A percentile compares a stretch with the other conserved stretches of the same genome.
These are phyloP conservation scores for Suillus ampliporus DNA, from an alignment of 768 basidiomycete genomes.

Conservation along the genomic window DNA sequence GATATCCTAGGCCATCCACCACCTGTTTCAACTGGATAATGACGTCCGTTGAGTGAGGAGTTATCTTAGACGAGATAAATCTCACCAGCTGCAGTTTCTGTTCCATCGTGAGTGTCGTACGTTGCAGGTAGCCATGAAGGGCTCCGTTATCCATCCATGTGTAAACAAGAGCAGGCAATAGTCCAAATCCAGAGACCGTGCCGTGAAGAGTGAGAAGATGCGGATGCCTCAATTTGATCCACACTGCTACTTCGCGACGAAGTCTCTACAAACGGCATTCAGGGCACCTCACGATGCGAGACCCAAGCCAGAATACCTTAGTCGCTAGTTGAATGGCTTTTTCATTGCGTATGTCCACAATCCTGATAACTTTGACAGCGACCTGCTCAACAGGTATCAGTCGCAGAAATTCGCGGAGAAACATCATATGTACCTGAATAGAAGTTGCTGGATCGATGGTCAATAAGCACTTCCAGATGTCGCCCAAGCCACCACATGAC, in stretches of 20 bases:
- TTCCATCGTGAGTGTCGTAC: not conserved
- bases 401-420: not conserved
- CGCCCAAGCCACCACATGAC: not conserved
- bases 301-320: not conserved
- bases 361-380: conserved; percentile 2
- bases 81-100: conserved; percentile 2
- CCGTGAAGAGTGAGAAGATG: not conserved
- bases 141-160: conserved; percentile 1
- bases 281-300: no score
- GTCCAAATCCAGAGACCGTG: not conserved
- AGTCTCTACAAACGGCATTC: not conserved
- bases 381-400: not conserved
- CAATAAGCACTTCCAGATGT: not conserved
- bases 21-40: not conserved
- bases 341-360: not conserved
- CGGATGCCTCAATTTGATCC: not conserved
- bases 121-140: not conserved
- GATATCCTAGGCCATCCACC: not conserved
- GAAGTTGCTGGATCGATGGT: not conserved
- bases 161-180: conserved; percentile 2
- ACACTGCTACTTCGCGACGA: not conserved
- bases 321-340: not conserved
- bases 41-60: not conserved
- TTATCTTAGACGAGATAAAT: not conserved
- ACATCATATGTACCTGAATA: not conserved